Percentiles rank a stretch among this genome's conserved stretches.
phyloP scores from a whole-genome alignment of 176 grass and related monocot species.

The Aegilops tauschii region DNA sequence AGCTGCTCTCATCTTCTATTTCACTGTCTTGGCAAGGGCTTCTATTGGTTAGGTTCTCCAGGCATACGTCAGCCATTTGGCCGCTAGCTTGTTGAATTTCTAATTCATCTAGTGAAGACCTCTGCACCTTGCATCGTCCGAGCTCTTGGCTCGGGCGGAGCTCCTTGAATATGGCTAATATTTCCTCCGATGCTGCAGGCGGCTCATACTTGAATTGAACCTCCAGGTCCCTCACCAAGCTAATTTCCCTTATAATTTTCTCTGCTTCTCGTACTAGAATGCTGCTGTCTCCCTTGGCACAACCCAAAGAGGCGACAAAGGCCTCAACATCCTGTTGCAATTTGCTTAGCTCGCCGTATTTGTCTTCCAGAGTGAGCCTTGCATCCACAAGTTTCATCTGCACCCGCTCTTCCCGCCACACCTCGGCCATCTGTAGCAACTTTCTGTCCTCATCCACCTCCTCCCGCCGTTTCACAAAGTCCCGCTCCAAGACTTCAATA shows the following conservation, averaged over 20 bases:
- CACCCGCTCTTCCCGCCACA: slow-evolving; percentile 93
- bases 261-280: slow-evolving; percentile 36
- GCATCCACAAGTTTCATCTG: slow-evolving; percentile 98
- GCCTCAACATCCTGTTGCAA: slow-evolving; percentile 53
- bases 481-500: slow-evolving; percentile 62
- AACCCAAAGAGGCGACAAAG: slow-evolving; percentile 32
- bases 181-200: slow-evolving; percentile 68
- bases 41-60: slow-evolving; percentile 48
- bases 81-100: slow-evolving; percentile 39
- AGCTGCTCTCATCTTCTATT: slow-evolving; percentile 64
- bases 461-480: slow-evolving; percentile 53
- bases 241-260: slow-evolving; percentile 45
- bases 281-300: slow-evolving; percentile 34
- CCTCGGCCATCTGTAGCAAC: slow-evolving; percentile 94
- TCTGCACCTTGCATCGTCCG: slow-evolving; percentile 31
- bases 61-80: slow-evolving; percentile 51
- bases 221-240: slow-evolving; percentile 40
- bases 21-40: slow-evolving; percentile 46
- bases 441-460: slow-evolving; percentile 81
- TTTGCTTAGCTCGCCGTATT: slow-evolving; percentile 67
- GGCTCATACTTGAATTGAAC: slow-evolving; percentile 65
- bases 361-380: slow-evolving; percentile 78
- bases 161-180: slow-evolving; percentile 81
- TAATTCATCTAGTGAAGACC: slow-evolving; percentile 25
- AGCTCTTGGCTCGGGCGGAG: slow-evolving; percentile 29